A percentile compares a stretch with the other conserved stretches of the same genome.
These are phyloP conservation scores for Hygrophila difformis DNA, from an alignment of 257 asterid species.

Conservation along the genomic window DNA sequence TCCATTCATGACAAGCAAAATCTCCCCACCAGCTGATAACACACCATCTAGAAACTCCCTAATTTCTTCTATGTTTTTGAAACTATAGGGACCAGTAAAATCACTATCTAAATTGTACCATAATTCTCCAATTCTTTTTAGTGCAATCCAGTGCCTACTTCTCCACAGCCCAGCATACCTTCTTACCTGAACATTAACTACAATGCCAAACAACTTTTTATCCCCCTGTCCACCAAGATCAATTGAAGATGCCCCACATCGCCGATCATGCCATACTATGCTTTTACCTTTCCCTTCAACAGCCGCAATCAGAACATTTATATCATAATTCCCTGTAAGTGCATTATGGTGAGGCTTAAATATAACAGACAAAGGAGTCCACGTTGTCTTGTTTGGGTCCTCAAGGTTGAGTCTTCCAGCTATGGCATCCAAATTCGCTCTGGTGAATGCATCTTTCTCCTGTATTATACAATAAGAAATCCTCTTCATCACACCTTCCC, in stretches of 20 bases:
- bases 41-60: slow-evolving; percentile 39
- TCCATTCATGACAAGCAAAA: slow-evolving; percentile 39
- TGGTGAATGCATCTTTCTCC: slow-evolving; percentile 74
- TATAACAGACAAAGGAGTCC: slow-evolving; percentile 58
- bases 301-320: slow-evolving; percentile 73
- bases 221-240: slow-evolving; percentile 40
- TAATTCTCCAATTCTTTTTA: slow-evolving; percentile 47
- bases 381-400: slow-evolving; percentile 51
- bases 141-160: slow-evolving; percentile 76
- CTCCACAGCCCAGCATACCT: slow-evolving; percentile 62
- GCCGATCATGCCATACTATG: slow-evolving; percentile 73
- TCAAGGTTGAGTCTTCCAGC: slow-evolving; percentile 56
- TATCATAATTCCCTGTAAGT: slow-evolving; percentile 77
- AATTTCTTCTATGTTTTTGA: slow-evolving; percentile 34
- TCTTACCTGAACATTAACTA: slow-evolving; percentile 60
- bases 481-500: neutral
- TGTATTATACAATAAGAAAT: slow-evolving; percentile 20
- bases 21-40: slow-evolving; percentile 48
- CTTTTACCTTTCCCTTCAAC: slow-evolving; percentile 61
- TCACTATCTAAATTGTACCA: slow-evolving; percentile 95
- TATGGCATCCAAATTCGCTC: slow-evolving; percentile 44
- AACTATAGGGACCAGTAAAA: slow-evolving; percentile 39
- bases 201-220: slow-evolving; percentile 50
- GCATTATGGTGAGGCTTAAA: slow-evolving; percentile 79
- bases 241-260: slow-evolving; percentile 50